Percentiles rank a stretch among this genome's conserved stretches.
These are phyloP conservation scores for Diutina pseudorugosa DNA, from an alignment of 1,139 yeast genomes.

Conservation along the genomic window DNA sequence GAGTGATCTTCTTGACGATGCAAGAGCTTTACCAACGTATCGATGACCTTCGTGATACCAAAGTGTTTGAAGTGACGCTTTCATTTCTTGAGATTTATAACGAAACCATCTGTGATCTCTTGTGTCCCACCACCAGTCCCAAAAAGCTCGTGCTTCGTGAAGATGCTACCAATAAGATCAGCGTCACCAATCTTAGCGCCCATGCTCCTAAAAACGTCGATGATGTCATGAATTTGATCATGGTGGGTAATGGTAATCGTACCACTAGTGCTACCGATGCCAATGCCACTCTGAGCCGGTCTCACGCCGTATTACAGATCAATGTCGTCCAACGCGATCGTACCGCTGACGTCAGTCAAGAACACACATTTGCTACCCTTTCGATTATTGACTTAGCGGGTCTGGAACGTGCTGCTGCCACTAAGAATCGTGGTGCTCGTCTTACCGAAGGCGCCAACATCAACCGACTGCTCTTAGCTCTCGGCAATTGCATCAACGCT, in stretches of 20 bases:
- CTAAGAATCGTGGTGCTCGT: constrained; percentile 70
- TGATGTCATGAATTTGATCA: constrained; percentile 72
- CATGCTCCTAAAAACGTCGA: constrained; percentile 55
- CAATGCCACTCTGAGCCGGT: constrained; percentile 78
- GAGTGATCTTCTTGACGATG: constrained; percentile 71
- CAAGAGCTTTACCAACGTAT: constrained; percentile 58
- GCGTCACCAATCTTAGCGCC: constrained; percentile 62
- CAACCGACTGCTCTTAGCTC: constrained; percentile 72
- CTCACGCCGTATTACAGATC: constrained; percentile 86
- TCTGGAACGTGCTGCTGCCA: constrained; percentile 86
- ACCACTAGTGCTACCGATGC: constrained; percentile 87
- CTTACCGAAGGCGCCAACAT: constrained; percentile 88
- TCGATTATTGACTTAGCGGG: constrained; percentile 73
- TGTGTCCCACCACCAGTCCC: constrained; percentile 41
- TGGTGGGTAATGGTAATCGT: constrained; percentile 61
- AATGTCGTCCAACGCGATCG: constrained; percentile 53
- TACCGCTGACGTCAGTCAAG: constrained; percentile 52
- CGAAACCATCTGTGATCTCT: constrained; percentile 72
- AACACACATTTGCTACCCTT: constrained; percentile 41
- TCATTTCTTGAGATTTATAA: constrained; percentile 84
- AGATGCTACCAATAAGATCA: constrained; percentile 52
- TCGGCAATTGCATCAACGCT: constrained; percentile 92
- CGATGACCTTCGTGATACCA: constrained; percentile 40
- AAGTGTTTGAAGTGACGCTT: constrained; percentile 46
- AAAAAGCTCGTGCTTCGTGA: constrained; percentile 53